Evolutionary conservation across 2,329 filamentous ascomycete genomes (phyloP).

Genomic region (Neocatenulostroma microsporum): DNA sequence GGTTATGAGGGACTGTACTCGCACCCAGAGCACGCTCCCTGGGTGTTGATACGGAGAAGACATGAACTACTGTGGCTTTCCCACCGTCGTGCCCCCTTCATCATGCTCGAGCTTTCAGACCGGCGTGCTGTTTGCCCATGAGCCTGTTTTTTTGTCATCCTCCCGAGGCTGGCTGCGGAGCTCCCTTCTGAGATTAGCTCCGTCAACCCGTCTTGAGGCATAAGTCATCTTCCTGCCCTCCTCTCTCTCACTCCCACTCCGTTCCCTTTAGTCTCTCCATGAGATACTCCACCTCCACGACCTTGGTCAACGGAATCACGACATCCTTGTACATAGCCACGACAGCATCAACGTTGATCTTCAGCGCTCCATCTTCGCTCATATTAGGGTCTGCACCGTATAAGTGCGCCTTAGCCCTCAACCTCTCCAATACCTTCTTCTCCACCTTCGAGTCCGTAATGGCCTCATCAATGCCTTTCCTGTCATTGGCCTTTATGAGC

Average conservation of each 20-base stretch:
- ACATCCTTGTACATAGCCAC: conserved; percentile 83
- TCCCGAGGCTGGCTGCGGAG: too few relatives aligned
- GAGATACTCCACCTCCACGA: conserved; percentile 94
- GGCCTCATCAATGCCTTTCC: conserved; percentile 72
- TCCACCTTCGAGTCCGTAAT: conserved; percentile 90
- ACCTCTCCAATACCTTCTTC: conserved; percentile 77
- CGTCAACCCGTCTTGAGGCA: too few relatives aligned
- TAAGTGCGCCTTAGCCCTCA: conserved; percentile 81
- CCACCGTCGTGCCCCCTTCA: too few relatives aligned
- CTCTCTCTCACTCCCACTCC: conserved; percentile 36
- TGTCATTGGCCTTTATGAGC: conserved; percentile 73
- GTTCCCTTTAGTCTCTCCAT: conserved; percentile 74
- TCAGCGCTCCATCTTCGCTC: conserved; percentile 48
- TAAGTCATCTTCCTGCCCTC: too few relatives aligned
- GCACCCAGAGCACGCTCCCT: too few relatives aligned
- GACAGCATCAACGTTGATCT: conserved; percentile 89
- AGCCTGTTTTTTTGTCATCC: too few relatives aligned
- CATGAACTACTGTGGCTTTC: too few relatives aligned
- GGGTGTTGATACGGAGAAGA: too few relatives aligned
- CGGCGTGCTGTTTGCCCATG: too few relatives aligned
- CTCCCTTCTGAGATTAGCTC: too few relatives aligned
- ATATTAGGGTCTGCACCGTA: conserved; percentile 82
- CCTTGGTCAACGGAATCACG: conserved; percentile 96
- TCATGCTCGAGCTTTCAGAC: too few relatives aligned
- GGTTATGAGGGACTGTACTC: too few relatives aligned